A percentile compares a stretch with the other conserved stretches of the same genome.
phyloP scores from a whole-genome alignment of 31 red algal species.

The Odonthalia washingtoniensis region DNA sequence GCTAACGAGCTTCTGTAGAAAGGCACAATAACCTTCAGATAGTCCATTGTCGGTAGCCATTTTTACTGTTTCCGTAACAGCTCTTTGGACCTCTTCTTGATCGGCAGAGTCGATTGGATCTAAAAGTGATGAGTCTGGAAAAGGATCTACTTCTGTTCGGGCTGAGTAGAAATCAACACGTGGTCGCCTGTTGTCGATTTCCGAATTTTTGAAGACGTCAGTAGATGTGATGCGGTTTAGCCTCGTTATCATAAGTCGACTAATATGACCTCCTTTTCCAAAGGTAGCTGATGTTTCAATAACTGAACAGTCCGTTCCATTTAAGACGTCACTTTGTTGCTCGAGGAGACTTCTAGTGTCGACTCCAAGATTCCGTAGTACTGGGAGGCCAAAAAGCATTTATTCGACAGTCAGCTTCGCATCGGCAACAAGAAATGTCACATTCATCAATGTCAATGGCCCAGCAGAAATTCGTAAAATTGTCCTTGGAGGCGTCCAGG shows the following conservation, averaged over 20 bases:
- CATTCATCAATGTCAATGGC: background rate
- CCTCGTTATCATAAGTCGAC: background rate
- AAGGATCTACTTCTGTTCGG: background rate
- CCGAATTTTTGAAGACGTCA: background rate
- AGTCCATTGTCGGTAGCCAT: background rate
- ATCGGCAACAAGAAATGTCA: background rate
- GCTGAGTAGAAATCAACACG: background rate
- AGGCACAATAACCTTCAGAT: background rate
- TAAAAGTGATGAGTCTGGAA: too few relatives aligned
- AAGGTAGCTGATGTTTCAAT: background rate
- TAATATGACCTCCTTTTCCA: background rate
- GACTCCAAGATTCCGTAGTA: background rate
- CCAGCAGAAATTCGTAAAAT: background rate
- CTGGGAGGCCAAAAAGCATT: background rate
- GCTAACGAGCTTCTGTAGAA: background rate
- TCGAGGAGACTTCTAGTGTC: background rate
- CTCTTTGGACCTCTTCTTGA: background rate
- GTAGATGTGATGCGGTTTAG: background rate
- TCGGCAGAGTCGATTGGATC: background rate
- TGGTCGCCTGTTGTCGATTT: background rate
- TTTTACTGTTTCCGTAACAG: background rate
- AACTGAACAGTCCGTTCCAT: background rate
- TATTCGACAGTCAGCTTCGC: background rate
- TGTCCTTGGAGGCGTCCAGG: background rate
- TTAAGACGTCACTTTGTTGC: background rate